These are phyloP conservation scores for Alternaria hordeiaustralica DNA, from an alignment of 2,329 filamentous ascomycete genomes.

Conservation along the genomic window DNA sequence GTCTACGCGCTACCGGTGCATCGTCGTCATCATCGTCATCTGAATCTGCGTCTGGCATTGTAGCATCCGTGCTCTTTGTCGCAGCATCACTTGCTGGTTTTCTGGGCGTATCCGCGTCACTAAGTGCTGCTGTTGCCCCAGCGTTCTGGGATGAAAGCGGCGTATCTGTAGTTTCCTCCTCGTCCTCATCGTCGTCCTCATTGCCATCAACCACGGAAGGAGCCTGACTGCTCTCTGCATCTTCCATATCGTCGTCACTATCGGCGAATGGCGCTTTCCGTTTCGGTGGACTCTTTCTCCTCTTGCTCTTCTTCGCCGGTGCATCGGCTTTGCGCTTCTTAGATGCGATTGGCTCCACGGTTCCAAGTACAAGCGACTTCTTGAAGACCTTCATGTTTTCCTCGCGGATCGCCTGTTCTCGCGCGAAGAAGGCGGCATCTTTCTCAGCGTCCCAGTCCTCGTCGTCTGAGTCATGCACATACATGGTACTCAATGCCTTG, in stretches of 20 bases:
- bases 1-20: conserved; percentile 42
- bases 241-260: conserved; percentile 34
- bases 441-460: conserved; percentile 83
- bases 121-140: conserved; percentile 7
- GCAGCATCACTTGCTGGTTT: conserved; percentile 1
- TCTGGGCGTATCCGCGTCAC: conserved; percentile 22
- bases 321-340: conserved; percentile 47
- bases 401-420: conserved; percentile 72
- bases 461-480: conserved; percentile 84
- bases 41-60: conserved; percentile 37
- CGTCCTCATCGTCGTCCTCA: conserved; percentile 34
- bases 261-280: conserved; percentile 40
- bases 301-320: conserved; percentile 32
- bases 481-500: conserved; percentile 84
- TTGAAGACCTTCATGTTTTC: conserved; percentile 60
- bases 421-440: conserved; percentile 76
- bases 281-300: conserved; percentile 40
- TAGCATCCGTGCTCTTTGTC: conserved; percentile 24
- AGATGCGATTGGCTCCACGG: conserved; percentile 37
- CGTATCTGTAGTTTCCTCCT: conserved; percentile 49
- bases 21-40: conserved; percentile 53
- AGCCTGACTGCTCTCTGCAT: conserved; percentile 34
- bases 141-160: conserved; percentile 49
- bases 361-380: conserved; percentile 53
- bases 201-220: conserved; percentile 33